Percentiles rank a stretch among this genome's conserved stretches.
These are phyloP conservation scores for Hypoxylon sp. DNA, from an alignment of 2,329 filamentous ascomycete genomes.

Conservation along the genomic window DNA sequence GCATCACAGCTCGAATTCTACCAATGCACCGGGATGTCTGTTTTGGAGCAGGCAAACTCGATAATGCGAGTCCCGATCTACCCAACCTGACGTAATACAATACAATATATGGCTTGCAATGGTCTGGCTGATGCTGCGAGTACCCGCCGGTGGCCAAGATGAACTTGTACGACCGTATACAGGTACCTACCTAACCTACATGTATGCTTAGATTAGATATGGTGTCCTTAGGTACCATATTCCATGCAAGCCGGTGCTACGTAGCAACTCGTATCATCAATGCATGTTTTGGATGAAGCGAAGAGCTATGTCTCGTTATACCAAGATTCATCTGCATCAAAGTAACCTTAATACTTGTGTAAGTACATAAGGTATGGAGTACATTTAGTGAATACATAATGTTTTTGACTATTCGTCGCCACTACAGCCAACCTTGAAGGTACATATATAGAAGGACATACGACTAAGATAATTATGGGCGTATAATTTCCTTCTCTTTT, in stretches of 20 bases:
- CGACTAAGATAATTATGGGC: background rate
- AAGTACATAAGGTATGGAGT: background rate
- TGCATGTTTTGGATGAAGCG: conserved; percentile 21
- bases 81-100: background rate
- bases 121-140: conserved; percentile 8
- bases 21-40: background rate
- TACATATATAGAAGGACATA: background rate
- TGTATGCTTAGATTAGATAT: background rate
- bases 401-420: background rate
- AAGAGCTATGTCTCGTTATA: conserved; percentile 8
- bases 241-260: background rate
- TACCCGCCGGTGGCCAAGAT: conserved; percentile 2
- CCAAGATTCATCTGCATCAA: background rate
- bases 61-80: background rate
- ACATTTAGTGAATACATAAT: background rate
- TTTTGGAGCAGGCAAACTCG: background rate
- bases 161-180: background rate
- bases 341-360: background rate
- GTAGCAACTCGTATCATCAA: background rate
- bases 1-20: background rate
- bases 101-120: background rate
- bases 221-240: background rate
- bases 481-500: background rate
- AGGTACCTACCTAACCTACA: background rate
- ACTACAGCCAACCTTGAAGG: background rate